phyloP scores from a whole-genome alignment of 208 protist species.

The Trypanosoma lewisi region DNA sequence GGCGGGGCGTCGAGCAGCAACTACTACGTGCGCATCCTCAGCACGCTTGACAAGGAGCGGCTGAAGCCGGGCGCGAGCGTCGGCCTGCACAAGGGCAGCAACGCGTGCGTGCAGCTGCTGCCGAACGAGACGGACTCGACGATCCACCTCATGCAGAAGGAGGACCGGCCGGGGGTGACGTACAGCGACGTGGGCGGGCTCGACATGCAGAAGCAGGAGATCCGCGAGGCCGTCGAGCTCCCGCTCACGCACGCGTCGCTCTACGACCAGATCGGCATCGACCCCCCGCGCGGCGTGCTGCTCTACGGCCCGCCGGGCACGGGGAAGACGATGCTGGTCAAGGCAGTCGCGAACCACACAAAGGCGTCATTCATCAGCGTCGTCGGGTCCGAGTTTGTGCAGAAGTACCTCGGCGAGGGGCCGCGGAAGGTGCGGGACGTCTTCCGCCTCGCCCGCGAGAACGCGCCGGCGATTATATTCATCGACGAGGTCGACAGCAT shows the following conservation, averaged over 20 bases:
- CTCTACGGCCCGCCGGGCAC: conserved; percentile 98
- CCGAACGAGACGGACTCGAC: conserved; percentile 97
- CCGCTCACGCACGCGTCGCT: conserved; percentile 99
- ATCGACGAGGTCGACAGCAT: conserved; percentile 99
- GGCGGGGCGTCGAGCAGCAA: conserved; percentile 95
- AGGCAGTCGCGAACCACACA: conserved; percentile 99
- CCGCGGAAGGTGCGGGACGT: conserved; percentile 99
- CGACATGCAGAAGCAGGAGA: conserved; percentile 99
- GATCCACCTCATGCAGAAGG: conserved; percentile 93
- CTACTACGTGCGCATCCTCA: conserved; percentile 98
- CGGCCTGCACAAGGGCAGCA: conserved; percentile 98
- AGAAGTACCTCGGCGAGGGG: conserved; percentile 99
- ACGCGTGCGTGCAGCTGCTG: conserved; percentile 98
- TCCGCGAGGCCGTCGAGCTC: conserved; percentile 99
- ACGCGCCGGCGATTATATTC: conserved; percentile 99
- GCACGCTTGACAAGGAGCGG: conserved; percentile 96
- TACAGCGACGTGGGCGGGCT: conserved; percentile 98
- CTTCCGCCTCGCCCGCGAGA: conserved; percentile 98
- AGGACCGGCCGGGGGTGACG: conserved; percentile 92
- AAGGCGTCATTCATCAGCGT: conserved; percentile 98
- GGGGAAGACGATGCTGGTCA: conserved; percentile 99
- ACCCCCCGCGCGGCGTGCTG: conserved; percentile 99
- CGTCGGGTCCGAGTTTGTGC: conserved; percentile 99
- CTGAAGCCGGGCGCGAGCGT: conserved; percentile 99
- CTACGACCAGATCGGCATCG: conserved; percentile 99